phyloP scores from a whole-genome alignment of 192 early-diverging fungal species.

The Backusella australiensis region DNA sequence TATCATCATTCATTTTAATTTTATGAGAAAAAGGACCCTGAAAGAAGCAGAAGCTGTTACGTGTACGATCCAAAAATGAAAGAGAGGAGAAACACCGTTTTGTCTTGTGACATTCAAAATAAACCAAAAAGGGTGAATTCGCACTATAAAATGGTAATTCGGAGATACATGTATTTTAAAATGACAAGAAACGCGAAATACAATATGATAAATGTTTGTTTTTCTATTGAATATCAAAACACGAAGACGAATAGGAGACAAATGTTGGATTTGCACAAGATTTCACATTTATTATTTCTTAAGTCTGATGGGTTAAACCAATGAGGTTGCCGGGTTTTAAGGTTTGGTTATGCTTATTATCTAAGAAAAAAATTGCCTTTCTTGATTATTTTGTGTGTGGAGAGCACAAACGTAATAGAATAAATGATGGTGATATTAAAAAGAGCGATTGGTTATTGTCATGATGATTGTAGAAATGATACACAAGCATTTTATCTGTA shows the following conservation, averaged over 20 bases:
- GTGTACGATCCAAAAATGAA: neutral
- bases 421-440: neutral
- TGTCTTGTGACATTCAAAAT: neutral
- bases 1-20: too few relatives aligned
- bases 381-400: neutral
- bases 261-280: neutral
- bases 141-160: neutral
- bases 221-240: neutral
- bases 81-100: neutral
- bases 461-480: too few relatives aligned
- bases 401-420: neutral
- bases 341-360: slow-evolving; percentile 1
- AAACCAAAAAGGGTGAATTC: neutral
- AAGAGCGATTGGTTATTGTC: too few relatives aligned
- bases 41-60: neutral
- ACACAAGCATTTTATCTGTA: too few relatives aligned
- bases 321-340: neutral
- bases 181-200: neutral
- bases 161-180: neutral
- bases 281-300: neutral
- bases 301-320: neutral
- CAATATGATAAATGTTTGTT: neutral
- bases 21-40: neutral
- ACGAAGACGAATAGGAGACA: neutral
- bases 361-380: neutral